Evolutionary conservation across 2,329 filamentous ascomycete genomes (phyloP).

Genomic region (Arachnomyces sp.): DNA sequence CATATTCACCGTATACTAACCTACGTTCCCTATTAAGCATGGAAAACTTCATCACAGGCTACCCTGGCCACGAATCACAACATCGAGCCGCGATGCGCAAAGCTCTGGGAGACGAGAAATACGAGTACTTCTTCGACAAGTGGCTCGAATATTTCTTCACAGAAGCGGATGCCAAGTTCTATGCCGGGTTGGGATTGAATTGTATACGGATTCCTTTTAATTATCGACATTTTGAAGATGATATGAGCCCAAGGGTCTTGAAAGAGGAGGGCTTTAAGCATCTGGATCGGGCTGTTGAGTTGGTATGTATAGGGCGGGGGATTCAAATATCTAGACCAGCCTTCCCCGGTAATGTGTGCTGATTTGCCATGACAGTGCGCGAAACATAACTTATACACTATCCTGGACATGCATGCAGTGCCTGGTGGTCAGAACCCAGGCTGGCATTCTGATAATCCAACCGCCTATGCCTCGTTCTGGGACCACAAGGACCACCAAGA

Average conservation of each 20-base stretch:
- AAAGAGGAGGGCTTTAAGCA: constrained; percentile 41
- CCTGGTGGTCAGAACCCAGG: constrained; percentile 45
- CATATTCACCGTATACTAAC: constrained; percentile 12
- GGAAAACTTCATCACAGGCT: constrained; percentile 59
- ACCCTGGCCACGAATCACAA: constrained; percentile 49
- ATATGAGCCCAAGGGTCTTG: constrained; percentile 39
- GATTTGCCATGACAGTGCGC: constrained; percentile 34
- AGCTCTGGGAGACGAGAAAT: constrained; percentile 48
- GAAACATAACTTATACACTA: constrained; percentile 42
- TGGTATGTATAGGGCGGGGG: constrained; percentile 21
- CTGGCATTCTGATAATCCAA: constrained; percentile 44
- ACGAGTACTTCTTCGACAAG: constrained; percentile 53
- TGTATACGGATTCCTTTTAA: constrained; percentile 55
- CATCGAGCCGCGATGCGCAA: constrained; percentile 47
- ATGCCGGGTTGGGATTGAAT: constrained; percentile 48
- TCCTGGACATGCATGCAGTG: constrained; percentile 42
- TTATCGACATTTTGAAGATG: constrained; percentile 46
- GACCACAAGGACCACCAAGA: constrained; percentile 45
- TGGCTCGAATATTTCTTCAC: constrained; percentile 53
- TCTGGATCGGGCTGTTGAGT: constrained; percentile 39
- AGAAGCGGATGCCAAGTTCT: constrained; percentile 50
- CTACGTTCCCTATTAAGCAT: constrained; percentile 32
- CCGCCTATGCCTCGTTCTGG: constrained; percentile 42
- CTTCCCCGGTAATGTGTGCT: background rate
- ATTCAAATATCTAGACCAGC: background rate